Percentiles rank a stretch among this genome's conserved stretches.
These are phyloP conservation scores for Fusarium tricinctum DNA, from an alignment of 2,329 filamentous ascomycete genomes.

Conservation along the genomic window DNA sequence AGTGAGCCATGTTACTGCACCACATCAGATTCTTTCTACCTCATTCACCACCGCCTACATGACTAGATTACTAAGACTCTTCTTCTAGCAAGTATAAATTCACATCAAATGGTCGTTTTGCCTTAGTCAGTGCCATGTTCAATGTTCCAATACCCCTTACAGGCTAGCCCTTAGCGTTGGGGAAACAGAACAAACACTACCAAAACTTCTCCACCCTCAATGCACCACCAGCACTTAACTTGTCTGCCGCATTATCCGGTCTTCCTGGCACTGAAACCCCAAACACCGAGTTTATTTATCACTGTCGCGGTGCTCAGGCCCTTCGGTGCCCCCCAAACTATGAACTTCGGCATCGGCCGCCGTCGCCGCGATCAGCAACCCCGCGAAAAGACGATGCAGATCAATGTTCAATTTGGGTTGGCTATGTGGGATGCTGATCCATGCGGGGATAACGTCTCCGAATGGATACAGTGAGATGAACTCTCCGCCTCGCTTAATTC, in stretches of 20 bases:
- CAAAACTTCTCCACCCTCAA: not conserved
- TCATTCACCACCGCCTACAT: too few relatives aligned
- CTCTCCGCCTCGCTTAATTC: slow-evolving; percentile 20
- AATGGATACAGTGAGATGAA: slow-evolving; percentile 15
- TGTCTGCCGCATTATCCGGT: not conserved
- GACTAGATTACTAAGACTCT: too few relatives aligned
- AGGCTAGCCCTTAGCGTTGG: slow-evolving; percentile 9
- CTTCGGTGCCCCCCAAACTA: not conserved
- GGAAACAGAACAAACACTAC: not conserved
- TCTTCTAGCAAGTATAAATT: too few relatives aligned
- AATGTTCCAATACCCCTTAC: not conserved
- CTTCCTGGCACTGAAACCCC: not conserved
- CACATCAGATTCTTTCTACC: too few relatives aligned
- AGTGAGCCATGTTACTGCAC: too few relatives aligned
- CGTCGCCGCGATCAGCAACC: slow-evolving; percentile 16
- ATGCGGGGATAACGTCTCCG: slow-evolving; percentile 32
- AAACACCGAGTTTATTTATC: not conserved
- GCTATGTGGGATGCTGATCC: slow-evolving; percentile 6
- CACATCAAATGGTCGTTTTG: not conserved
- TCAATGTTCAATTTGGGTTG: slow-evolving; percentile 11
- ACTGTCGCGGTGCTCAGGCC: not conserved
- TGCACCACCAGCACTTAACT: not conserved
- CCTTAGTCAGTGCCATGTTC: not conserved
- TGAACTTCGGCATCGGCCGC: slow-evolving; percentile 18
- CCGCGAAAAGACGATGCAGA: slow-evolving; percentile 17